Evolutionary conservation across 2,329 filamentous ascomycete species (phyloP), one percentile per base, ranked within the genome.

Genomic region (Sporothrix brasiliensis): DNA sequence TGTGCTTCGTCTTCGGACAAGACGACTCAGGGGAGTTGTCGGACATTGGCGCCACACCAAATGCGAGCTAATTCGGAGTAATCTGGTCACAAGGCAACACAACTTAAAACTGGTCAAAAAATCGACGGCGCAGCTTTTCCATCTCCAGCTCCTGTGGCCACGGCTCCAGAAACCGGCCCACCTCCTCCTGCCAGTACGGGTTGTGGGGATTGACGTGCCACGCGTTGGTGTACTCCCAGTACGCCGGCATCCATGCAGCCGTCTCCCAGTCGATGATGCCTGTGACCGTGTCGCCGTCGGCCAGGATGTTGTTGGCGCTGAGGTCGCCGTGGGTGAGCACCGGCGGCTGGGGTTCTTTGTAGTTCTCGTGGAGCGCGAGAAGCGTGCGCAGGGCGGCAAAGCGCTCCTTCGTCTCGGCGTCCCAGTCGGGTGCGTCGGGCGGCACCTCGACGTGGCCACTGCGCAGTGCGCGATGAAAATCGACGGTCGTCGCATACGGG

Each of bases 231-330:
- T 70, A 71, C 34, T 71, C 70, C 72, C 70, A 73, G 34, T 73
- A 71, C 0, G 24, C 13, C 2, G 72, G 72, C 56, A 66, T 66
- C 68, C 65, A 73, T 0, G 49, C 72, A 0, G 69, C 67, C 19
- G 56, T 68, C 56, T 70, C 72, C 72, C 72, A 73, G 56, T 71
- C 68, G 1, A 71, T 69, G 5, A 71, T 71, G 6, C 68, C 72
- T 0, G 54, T 50, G 5, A 73, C 68, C 2, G 21, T 49, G 50
- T 69, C 68, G 5, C 53, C 53, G n/a, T 54, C 54, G 30, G 73
- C n/a, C 54, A 72, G 19, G 34, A 74, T 53, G 74, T 49, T 70
- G 71, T 66, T 13, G 7, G 44, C 21, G 30, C 52, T 68, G 3
- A 71, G 6, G 19, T 71, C 70, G 14, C 71, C 69, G 44, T 73